Percentiles rank a stretch among this genome's conserved stretches.
These are phyloP conservation scores for Fraxinus albicans DNA, from an alignment of 305 asterid species.

Conservation along the genomic window DNA sequence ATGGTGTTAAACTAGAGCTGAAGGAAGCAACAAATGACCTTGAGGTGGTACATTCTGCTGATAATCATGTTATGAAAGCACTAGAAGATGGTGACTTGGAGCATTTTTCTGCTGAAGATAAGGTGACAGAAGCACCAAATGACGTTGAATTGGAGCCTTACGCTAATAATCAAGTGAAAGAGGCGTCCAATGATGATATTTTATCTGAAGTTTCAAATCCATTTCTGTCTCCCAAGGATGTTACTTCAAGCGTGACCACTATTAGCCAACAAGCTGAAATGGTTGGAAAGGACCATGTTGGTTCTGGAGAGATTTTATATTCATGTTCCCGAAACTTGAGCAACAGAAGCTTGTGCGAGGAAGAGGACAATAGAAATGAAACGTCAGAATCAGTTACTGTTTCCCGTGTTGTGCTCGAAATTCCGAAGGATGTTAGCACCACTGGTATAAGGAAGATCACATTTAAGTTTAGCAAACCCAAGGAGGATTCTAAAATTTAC, in stretches of 20 bases:
- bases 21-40: not conserved
- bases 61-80: conserved; percentile 1
- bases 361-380: conserved; percentile 29
- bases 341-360: conserved; percentile 35
- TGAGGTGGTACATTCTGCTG: conserved; percentile 8
- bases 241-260: conserved; percentile 31
- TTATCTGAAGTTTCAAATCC: conserved; percentile 51
- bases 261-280: conserved; percentile 27
- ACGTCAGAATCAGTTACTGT: conserved; percentile 47
- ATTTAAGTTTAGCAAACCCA: conserved; percentile 83
- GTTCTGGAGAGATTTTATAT: conserved; percentile 40
- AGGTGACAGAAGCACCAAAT: conserved; percentile 16
- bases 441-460: conserved; percentile 92
- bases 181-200: conserved; percentile 47
- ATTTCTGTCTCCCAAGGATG: conserved; percentile 40
- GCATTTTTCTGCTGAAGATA: conserved; percentile 9
- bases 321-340: conserved; percentile 33
- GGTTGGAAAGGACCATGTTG: conserved; percentile 24
- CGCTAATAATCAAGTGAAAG: conserved; percentile 32
- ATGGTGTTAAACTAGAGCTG: not conserved
- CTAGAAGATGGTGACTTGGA: conserved; percentile 8
- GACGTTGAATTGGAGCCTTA: conserved; percentile 27
- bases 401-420: conserved; percentile 81
- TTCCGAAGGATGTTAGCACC: conserved; percentile 85
- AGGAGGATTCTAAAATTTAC: conserved; percentile 44